Evolutionary conservation across 108 stramenopile genomes (phyloP).

Genomic region (Epithemia pelagica): DNA sequence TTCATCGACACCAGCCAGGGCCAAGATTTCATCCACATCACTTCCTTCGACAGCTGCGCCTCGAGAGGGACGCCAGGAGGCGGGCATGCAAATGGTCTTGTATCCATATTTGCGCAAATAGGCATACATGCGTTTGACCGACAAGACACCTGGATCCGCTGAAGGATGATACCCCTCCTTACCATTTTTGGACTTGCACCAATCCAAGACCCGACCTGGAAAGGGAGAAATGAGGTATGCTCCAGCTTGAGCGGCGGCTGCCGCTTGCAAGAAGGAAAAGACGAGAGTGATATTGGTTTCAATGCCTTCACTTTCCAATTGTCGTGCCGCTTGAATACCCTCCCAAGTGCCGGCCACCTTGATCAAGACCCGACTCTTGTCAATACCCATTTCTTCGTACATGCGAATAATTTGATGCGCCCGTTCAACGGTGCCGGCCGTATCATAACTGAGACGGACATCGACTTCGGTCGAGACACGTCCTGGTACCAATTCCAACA

Average conservation of each 20-base stretch:
- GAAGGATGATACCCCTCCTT: constrained; percentile 47
- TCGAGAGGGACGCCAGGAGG: constrained; percentile 87
- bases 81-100: constrained; percentile 96
- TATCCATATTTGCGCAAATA: constrained; percentile 78
- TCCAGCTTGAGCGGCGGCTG: constrained; percentile 91
- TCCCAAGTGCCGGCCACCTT: constrained; percentile 99
- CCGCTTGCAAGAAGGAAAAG: constrained; percentile 92
- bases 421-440: constrained; percentile 74
- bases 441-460: constrained; percentile 89
- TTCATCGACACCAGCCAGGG: constrained; percentile 75
- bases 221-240: constrained; percentile 95
- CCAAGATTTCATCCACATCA: constrained; percentile 76
- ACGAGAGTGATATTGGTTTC: constrained; percentile 94
- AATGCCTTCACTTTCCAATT: constrained; percentile 91
- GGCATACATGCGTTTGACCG: constrained; percentile 82
- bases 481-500: constrained; percentile 83
- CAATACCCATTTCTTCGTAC: constrained; percentile 84
- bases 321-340: constrained; percentile 90
- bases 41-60: constrained; percentile 36
- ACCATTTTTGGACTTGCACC: constrained; percentile 77
- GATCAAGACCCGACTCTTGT: constrained; percentile 81
- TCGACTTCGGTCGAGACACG: constrained; percentile 97
- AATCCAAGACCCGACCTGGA: constrained; percentile 96
- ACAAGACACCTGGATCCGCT: constrained; percentile 89
- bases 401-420: constrained; percentile 86